Evolutionary conservation across 371 early-diverging fungal species (phyloP).

Genomic region (Haplosporangium sp.): DNA sequence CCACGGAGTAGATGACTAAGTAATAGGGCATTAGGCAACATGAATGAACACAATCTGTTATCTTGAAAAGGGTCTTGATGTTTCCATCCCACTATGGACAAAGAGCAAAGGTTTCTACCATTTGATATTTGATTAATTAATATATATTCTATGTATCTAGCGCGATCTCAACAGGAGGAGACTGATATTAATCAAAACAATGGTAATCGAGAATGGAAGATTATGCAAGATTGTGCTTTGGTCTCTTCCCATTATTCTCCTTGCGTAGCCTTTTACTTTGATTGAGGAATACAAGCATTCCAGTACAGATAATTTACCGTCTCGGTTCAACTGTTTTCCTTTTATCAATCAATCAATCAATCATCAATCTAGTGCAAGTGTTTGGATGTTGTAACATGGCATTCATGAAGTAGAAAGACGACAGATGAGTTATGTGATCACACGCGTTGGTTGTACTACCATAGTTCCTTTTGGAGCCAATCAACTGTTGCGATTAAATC

Average conservation of each 20-base stretch:
- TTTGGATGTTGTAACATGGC: neutral
- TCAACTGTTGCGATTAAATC: conserved; percentile 1
- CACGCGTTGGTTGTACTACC: neutral
- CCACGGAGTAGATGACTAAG: conserved; percentile 24
- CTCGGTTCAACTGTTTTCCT: neutral
- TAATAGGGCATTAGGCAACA: neutral
- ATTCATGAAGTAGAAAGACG: too few relatives aligned
- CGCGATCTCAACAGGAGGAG: neutral
- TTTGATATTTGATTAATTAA: too few relatives aligned
- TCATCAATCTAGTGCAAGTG: neutral
- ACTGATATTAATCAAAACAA: neutral
- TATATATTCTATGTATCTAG: too few relatives aligned
- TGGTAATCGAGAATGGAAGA: neutral
- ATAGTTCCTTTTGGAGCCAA: neutral
- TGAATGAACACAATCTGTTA: conserved; percentile 14
- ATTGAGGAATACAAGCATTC: conserved; percentile 1
- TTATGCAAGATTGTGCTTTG: conserved; percentile 27
- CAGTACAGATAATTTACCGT: neutral
- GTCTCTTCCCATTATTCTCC: neutral
- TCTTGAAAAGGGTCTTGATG: conserved; percentile 7
- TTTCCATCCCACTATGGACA: neutral
- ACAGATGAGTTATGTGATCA: neutral
- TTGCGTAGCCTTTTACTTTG: neutral
- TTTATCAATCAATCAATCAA: neutral
- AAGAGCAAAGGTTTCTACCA: too few relatives aligned